Evolutionary conservation across 208 protist genomes (phyloP).

Genomic region (Trypanosoma boissoni): DNA sequence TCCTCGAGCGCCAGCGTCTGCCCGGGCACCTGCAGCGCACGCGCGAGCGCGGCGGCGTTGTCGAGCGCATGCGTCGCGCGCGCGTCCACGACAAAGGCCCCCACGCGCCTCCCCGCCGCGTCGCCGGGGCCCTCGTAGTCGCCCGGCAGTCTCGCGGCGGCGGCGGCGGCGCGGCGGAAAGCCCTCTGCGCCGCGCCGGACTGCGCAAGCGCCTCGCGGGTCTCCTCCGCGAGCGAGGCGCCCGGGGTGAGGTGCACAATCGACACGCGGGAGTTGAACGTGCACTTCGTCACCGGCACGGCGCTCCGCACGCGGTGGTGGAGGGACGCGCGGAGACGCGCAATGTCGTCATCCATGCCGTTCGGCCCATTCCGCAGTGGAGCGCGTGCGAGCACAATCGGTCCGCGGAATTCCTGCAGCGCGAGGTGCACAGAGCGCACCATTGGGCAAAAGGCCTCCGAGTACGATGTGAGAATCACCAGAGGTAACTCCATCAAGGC

Average conservation of each 20-base stretch:
- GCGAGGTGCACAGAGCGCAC: constrained; percentile 47
- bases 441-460: constrained; percentile 39
- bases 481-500: constrained; percentile 51
- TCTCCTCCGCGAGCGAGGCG: background rate
- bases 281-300: constrained; percentile 30
- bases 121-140: constrained; percentile 9
- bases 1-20: constrained; percentile 62
- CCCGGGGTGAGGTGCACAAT: constrained; percentile 2
- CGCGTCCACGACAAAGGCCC: constrained; percentile 7
- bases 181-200: background rate
- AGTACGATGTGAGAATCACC: constrained; percentile 36
- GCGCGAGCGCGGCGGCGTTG: background rate
- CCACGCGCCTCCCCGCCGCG: background rate
- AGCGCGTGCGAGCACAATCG: background rate
- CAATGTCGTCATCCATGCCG: constrained; percentile 6
- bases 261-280: constrained; percentile 9
- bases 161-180: no score
- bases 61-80: constrained; percentile 2
- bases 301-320: constrained; percentile 22
- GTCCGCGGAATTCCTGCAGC: constrained; percentile 24
- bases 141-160: background rate
- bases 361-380: background rate
- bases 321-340: constrained; percentile 2
- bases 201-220: background rate
- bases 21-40: constrained; percentile 19